Evolutionary conservation across 768 basidiomycete genomes (phyloP).

Genomic region (Pleurotus sapidus): DNA sequence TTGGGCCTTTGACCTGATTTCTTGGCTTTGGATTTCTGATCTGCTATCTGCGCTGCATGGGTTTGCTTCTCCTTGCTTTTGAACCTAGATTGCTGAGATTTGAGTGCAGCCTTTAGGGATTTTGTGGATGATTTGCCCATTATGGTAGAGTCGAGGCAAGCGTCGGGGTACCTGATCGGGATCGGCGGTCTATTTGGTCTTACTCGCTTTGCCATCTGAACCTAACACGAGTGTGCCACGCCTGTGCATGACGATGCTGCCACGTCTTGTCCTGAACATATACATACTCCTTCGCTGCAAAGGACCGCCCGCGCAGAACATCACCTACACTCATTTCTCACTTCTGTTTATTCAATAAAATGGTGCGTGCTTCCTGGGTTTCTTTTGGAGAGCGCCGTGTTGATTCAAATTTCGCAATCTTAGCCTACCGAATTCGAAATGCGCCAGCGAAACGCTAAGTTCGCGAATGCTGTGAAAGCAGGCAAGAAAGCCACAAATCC

Average conservation of each 20-base stretch:
- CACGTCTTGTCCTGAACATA: constrained; percentile 4
- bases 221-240: constrained; percentile 9
- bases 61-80: constrained; percentile 56
- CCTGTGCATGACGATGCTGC: constrained; percentile 4
- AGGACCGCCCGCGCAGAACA: neutral
- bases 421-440: constrained; percentile 84
- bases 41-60: constrained; percentile 50
- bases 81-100: constrained; percentile 66
- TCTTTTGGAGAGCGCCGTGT: neutral
- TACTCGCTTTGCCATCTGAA: neutral
- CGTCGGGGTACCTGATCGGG: neutral
- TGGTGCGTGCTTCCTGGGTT: neutral
- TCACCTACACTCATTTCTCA: constrained; percentile 2
- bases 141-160: neutral
- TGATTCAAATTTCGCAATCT: neutral
- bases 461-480: constrained; percentile 65
- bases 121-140: constrained; percentile 53
- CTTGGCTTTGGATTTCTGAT: constrained; percentile 40
- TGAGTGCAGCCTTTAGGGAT: constrained; percentile 60
- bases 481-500: constrained; percentile 77
- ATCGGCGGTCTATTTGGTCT: constrained; percentile 10
- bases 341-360: neutral
- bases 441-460: constrained; percentile 77
- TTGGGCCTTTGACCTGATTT: constrained; percentile 12
- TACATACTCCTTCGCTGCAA: constrained; percentile 1